Evolutionary conservation across 2,329 filamentous ascomycete genomes (phyloP), one percentile per base, ranked within the genome.

Genomic region (Colletotrichum kahawae): DNA sequence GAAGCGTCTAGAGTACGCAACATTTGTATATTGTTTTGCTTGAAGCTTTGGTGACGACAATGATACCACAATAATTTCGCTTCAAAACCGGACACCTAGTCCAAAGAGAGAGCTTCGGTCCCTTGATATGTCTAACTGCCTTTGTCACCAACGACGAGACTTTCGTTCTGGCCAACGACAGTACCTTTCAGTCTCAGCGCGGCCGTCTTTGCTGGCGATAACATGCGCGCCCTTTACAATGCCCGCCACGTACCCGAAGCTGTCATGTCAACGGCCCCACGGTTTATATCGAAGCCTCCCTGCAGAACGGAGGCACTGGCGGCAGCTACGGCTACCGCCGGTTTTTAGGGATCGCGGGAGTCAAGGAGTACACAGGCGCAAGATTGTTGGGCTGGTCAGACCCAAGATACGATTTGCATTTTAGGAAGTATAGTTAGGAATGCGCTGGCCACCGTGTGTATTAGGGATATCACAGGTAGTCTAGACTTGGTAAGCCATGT

Each of bases 11-110:
- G 10, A 7, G 7, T 38, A 4, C 63, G 38, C 63, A 33, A 51
- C 0, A 21, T 34, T 21, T 65, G 63, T 65, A 65, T 4, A 65
- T 65, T 65, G 63, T n/a, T 27, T n/a, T 29, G 63, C 63, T 51
- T 33, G 38, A n/a, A 38, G 63, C 36, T 12, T 51, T 51, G 43
- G 21, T 48, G 38, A 65, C 63, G 27, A 33, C 4, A 12, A 65
- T 65, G 63, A 65, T 65, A 65, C 63, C 63, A 65, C 38, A 24
- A 24, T 43, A 34, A 34, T 33, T 48, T 65, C 1, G n/a, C 34
- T 65, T 51, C 13, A 12, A 31, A 7, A 48, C 0, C 12, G 5
- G 9, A 43, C 0, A 10, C 0, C 9, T 0, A 43, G 38, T 43
- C 38, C 38, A 43, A 43, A n/a, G 18, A n/a, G n/a, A 43, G 8